Evolutionary conservation across 192 early-diverging fungal genomes (phyloP), one percentile per base, ranked within the genome.

Genomic region (Mycoemilia scoparia): DNA sequence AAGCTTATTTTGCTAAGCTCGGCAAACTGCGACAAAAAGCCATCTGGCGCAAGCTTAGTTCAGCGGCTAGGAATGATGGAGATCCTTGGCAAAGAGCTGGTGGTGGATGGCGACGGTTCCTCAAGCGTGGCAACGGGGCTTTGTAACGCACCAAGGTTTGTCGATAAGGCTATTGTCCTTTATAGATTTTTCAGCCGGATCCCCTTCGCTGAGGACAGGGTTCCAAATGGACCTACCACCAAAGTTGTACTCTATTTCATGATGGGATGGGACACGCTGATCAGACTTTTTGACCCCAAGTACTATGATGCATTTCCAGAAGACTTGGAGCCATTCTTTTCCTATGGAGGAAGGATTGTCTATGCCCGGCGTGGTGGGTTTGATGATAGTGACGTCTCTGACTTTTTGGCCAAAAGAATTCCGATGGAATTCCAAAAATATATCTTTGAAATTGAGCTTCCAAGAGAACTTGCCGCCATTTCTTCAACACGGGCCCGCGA

Each of bases 201-300:
- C n/a, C n/a, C n/a, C n/a, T n/a, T n/a, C n/a, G n/a, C n/a, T n/a
- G n/a, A n/a, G n/a, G n/a, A n/a, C n/a, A n/a, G n/a, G n/a, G n/a
- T n/a, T n/a, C n/a, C n/a, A n/a, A n/a, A n/a, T n/a, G n/a, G n/a
- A n/a, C 12, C 15, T n/a, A 14, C n/a, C 28, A 21, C n/a, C 18
- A 27, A 27, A 5, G 53, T 58, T 10, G 24, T 50, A 21, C 45
- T 48, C 41, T 57, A 69, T 23, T 86, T 79, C 56, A 70, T 82
- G 36, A 59, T 86, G 67, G 82, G 82, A n/a, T 71, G 62, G 43
- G 82, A 86, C 43, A 83, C 82, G 7, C 47, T 86, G 35, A 70
- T 68, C 9, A 67, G 82, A 19, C 60, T 86, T 18, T 76, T 86
- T 36, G 66, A 79, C 38, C 64, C 64, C 30, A 76, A 72, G 45